phyloP scores from a whole-genome alignment of 345 rosid species.

The Rhodamnia rubescens region DNA sequence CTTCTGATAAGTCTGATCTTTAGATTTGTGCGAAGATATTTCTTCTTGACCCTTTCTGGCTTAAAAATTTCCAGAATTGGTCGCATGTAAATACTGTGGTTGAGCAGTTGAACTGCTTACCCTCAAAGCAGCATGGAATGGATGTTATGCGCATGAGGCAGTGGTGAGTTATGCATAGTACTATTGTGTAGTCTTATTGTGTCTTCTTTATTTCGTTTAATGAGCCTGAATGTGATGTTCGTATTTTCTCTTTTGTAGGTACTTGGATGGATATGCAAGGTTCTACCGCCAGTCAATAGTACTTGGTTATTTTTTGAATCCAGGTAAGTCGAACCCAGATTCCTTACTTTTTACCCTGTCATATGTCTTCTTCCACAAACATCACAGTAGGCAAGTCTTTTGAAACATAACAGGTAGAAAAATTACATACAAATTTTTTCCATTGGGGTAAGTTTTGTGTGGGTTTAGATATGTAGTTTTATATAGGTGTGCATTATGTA shows the following conservation, averaged over 20 bases:
- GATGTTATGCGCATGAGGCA: slow-evolving; percentile 83
- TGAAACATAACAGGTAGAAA: background rate
- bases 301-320: slow-evolving; percentile 65
- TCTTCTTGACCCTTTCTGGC: background rate
- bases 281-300: slow-evolving; percentile 73
- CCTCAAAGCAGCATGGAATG: slow-evolving; percentile 74
- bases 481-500: background rate
- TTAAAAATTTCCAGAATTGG: slow-evolving; percentile 62
- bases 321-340: slow-evolving; percentile 34
- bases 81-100: slow-evolving; percentile 45
- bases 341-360: background rate
- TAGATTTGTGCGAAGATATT: background rate
- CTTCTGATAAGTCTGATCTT: background rate
- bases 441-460: background rate
- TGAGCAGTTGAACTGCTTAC: slow-evolving; percentile 52
- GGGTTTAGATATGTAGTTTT: background rate
- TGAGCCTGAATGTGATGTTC: background rate
- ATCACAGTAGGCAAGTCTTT: background rate
- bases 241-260: slow-evolving; percentile 28
- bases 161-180: slow-evolving; percentile 30
- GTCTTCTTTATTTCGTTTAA: background rate
- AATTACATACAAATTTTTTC: background rate
- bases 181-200: background rate
- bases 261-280: slow-evolving; percentile 68
- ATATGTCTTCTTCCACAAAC: background rate